A percentile compares a stretch with the other conserved stretches of the same genome.
phyloP scores from a whole-genome alignment of 163 green algal species.

The Prototheca cutis region DNA sequence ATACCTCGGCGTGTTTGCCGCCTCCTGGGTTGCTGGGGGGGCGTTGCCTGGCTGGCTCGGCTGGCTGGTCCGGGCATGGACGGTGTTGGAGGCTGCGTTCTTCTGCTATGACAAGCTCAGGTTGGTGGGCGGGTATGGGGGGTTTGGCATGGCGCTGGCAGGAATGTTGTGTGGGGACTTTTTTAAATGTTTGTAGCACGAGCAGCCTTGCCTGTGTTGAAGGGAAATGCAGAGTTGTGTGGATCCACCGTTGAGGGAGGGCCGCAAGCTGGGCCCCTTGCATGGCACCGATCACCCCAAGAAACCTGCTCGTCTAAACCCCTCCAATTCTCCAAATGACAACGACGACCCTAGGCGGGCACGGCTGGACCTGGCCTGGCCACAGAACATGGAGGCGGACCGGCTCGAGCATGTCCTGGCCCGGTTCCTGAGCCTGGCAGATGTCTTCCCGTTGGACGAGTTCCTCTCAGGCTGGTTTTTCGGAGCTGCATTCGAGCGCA shows the following conservation, averaged over 20 bases:
- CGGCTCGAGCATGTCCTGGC: conserved; percentile 11
- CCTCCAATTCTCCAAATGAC: too few relatives aligned
- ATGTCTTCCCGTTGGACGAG: conserved; percentile 28
- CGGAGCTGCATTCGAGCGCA: conserved; percentile 8
- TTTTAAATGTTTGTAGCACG: too few relatives aligned
- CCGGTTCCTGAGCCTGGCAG: conserved; percentile 29
- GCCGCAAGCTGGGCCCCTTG: too few relatives aligned
- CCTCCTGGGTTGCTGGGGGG: too few relatives aligned
- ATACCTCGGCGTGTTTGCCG: too few relatives aligned
- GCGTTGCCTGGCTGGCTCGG: neutral
- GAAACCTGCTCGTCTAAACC: too few relatives aligned
- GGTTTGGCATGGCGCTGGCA: neutral
- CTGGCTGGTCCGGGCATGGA: neutral
- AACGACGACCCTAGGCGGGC: neutral
- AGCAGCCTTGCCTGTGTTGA: too few relatives aligned
- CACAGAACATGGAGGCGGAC: neutral
- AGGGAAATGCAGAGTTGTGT: too few relatives aligned
- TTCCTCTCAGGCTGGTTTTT: conserved; percentile 50
- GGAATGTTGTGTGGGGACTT: too few relatives aligned
- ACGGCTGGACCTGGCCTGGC: neutral
- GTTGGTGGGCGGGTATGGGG: neutral
- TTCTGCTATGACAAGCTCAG: neutral
- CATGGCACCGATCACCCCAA: too few relatives aligned
- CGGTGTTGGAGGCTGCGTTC: neutral
- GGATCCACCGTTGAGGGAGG: too few relatives aligned